Evolutionary conservation across 1,284 basidiomycete species (phyloP).

Genomic region (Sporisorium scitamineum): DNA sequence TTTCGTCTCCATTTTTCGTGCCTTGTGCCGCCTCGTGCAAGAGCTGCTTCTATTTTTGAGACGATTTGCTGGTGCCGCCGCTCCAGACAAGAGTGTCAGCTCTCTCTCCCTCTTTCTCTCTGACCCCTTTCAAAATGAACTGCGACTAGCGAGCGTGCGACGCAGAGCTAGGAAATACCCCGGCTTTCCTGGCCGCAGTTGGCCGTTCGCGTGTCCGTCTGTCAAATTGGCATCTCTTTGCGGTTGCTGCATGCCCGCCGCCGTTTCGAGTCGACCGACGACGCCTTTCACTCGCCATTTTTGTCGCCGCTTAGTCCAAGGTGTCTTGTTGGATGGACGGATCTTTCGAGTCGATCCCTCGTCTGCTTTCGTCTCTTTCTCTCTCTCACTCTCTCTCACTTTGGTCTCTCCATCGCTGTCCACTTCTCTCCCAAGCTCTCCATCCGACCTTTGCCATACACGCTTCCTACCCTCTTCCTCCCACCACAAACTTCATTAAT

Average conservation of each 20-base stretch:
- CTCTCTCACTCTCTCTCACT: background rate
- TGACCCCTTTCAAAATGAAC: background rate
- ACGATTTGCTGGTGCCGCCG: background rate
- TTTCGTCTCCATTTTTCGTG: background rate
- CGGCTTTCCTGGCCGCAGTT: conserved; percentile 8
- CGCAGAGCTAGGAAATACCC: background rate
- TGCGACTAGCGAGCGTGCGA: background rate
- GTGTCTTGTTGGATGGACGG: conserved; percentile 3
- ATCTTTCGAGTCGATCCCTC: background rate
- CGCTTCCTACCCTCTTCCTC: conserved; percentile 48
- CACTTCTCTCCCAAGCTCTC: background rate
- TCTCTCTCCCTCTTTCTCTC: too few species aligned
- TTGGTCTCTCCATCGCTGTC: background rate
- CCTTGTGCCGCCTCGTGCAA: background rate
- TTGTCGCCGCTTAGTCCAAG: conserved; percentile 4
- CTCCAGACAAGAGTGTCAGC: too few species aligned
- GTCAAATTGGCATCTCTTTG: background rate
- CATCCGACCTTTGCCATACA: background rate
- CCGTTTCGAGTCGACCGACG: background rate
- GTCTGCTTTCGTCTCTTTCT: background rate
- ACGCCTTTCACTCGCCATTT: background rate
- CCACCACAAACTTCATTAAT: background rate
- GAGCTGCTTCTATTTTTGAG: background rate
- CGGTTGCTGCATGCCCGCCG: conserved; percentile 19
- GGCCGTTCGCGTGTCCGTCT: background rate